Evolutionary conservation across 352 stramenopile genomes (phyloP).

Genomic region (Paralagenidium karlingii): DNA sequence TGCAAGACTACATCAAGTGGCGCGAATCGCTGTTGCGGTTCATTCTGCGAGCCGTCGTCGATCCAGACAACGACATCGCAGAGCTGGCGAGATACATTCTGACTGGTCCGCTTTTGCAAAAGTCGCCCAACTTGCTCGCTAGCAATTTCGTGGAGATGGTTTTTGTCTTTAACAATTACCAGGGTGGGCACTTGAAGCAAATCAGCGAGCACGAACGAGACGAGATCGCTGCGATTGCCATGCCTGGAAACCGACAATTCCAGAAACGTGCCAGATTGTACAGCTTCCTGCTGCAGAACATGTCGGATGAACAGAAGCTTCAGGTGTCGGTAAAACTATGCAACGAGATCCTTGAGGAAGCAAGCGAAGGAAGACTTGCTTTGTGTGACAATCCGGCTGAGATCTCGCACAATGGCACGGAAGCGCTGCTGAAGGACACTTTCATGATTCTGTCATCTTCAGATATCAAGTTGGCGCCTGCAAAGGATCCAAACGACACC

Average conservation of each 20-base stretch:
- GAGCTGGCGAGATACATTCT: slow-evolving; percentile 90
- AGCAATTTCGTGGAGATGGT: slow-evolving; percentile 96
- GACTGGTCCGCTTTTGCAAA: slow-evolving; percentile 80
- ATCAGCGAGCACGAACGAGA: slow-evolving; percentile 53
- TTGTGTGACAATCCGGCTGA: slow-evolving; percentile 61
- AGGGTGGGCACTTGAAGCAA: slow-evolving; percentile 42
- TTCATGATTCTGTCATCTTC: slow-evolving; percentile 79
- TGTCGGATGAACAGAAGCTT: slow-evolving; percentile 94
- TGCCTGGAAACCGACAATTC: slow-evolving; percentile 27
- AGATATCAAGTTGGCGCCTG: slow-evolving; percentile 72
- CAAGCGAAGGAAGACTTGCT: slow-evolving; percentile 64
- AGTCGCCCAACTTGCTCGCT: slow-evolving; percentile 90
- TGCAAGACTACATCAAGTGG: slow-evolving; percentile 99
- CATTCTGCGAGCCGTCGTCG: slow-evolving; percentile 90
- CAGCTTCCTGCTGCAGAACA: slow-evolving; percentile 88
- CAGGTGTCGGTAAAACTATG: slow-evolving; percentile 91
- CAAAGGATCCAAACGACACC: slow-evolving; percentile 11
- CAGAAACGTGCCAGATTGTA: slow-evolving; percentile 85
- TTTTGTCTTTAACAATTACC: slow-evolving; percentile 91
- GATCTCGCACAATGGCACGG: slow-evolving; percentile 73
- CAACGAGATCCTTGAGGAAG: slow-evolving; percentile 88
- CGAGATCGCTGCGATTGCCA: slow-evolving; percentile 19
- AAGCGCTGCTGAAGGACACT: slow-evolving; percentile 81
- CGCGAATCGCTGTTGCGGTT: slow-evolving; percentile 91
- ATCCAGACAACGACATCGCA: slow-evolving; percentile 88